phyloP scores from a whole-genome alignment of 1,284 basidiomycete genomes.

The Ganoderma sinense region DNA sequence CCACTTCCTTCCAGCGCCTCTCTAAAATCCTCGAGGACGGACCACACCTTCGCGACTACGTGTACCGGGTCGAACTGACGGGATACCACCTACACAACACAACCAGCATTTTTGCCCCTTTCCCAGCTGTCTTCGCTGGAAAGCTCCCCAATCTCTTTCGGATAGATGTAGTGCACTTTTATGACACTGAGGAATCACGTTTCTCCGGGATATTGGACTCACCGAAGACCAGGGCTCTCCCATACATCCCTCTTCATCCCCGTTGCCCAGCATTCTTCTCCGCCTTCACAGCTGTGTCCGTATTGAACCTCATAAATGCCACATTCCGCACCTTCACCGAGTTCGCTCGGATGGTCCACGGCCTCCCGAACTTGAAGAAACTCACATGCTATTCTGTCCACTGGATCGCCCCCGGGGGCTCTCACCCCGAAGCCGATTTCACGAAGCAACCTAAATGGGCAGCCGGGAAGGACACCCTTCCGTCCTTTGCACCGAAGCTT shows the following conservation, averaged over 20 bases:
- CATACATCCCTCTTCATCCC: background rate
- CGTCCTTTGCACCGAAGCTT: background rate
- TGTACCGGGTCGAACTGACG: background rate
- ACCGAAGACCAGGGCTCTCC: background rate
- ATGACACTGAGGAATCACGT: background rate
- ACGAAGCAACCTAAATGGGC: background rate
- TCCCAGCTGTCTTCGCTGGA: background rate
- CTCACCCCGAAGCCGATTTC: background rate
- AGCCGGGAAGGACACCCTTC: too few relatives aligned
- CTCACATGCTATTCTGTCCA: background rate
- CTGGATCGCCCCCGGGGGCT: background rate
- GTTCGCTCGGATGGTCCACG: background rate
- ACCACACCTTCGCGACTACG: background rate
- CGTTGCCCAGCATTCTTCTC: background rate
- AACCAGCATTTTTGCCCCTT: background rate
- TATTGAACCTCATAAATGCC: background rate
- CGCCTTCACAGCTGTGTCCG: background rate
- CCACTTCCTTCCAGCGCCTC: background rate
- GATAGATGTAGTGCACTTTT: background rate
- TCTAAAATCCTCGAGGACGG: background rate
- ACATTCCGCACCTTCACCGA: background rate
- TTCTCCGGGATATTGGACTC: background rate
- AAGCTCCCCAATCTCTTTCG: background rate
- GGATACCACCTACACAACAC: background rate
- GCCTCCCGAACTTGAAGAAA: background rate